Conservation (phyloP, 1,139 yeast genomes). For the Geotrichum restrictum region DNA sequence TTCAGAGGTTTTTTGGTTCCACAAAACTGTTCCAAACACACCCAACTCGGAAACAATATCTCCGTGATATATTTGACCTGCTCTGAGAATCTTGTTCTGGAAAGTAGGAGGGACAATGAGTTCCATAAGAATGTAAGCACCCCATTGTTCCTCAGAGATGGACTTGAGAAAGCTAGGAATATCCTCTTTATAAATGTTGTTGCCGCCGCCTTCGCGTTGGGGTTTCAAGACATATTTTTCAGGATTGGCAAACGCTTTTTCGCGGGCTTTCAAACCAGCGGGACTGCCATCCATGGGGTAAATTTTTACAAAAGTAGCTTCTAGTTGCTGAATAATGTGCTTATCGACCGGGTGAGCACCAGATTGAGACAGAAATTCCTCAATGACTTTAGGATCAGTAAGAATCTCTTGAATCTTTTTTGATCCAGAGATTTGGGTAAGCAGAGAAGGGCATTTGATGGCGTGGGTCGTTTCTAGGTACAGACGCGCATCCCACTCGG, state of each 20-base stretch:
- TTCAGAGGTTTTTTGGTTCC: constrained; percentile 59
- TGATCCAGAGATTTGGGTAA: constrained; percentile 87
- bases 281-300: constrained; percentile 72
- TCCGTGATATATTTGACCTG: constrained; percentile 58
- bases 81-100: constrained; percentile 66
- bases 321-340: constrained; percentile 35
- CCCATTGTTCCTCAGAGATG: constrained; percentile 73
- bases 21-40: constrained; percentile 75
- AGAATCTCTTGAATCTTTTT: constrained; percentile 89
- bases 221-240: constrained; percentile 82
- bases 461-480: constrained; percentile 70
- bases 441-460: constrained; percentile 83
- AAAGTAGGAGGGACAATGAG: constrained; percentile 71
- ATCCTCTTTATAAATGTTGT: constrained; percentile 79
- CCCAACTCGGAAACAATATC: constrained; percentile 86
- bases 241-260: constrained; percentile 65
- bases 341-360: constrained; percentile 40
- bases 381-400: constrained; percentile 51
- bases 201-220: constrained; percentile 96
- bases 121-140: constrained; percentile 90
- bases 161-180: constrained; percentile 67
- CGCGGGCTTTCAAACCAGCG: constrained; percentile 60
- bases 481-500: constrained; percentile 74
- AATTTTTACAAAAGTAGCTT: constrained; percentile 74
- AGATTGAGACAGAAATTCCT: constrained; percentile 38